phyloP scores from a whole-genome alignment of 2,329 filamentous ascomycete species.

The Penicillium sp. region DNA sequence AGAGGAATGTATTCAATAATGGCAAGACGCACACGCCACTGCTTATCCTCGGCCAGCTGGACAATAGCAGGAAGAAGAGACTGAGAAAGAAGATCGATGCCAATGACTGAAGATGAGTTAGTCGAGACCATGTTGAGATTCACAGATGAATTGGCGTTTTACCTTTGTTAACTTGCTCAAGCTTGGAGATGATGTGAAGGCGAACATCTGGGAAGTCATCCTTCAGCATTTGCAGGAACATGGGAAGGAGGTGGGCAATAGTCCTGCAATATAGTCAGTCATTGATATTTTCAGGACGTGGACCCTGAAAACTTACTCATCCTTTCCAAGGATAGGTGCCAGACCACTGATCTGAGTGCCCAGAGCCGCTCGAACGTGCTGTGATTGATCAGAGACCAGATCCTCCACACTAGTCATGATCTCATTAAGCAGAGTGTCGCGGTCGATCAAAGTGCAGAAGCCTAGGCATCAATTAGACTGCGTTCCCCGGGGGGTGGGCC shows the following conservation, averaged over 20 bases:
- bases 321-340: conserved; percentile 94
- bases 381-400: conserved; percentile 90
- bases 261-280: conserved; percentile 58
- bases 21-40: conserved; percentile 95
- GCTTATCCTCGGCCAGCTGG: conserved; percentile 96
- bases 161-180: conserved; percentile 97
- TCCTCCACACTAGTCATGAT: conserved; percentile 97
- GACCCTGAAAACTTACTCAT: conserved; percentile 67
- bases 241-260: conserved; percentile 91
- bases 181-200: conserved; percentile 99
- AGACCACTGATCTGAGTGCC: conserved; percentile 96
- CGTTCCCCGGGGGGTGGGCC: background rate
- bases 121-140: background rate
- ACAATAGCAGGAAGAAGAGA: conserved; percentile 96
- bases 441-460: conserved; percentile 88
- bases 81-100: conserved; percentile 93
- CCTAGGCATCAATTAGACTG: conserved; percentile 50
- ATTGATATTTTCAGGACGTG: conserved; percentile 1
- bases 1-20: conserved; percentile 99
- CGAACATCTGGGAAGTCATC: conserved; percentile 98
- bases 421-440: conserved; percentile 83
- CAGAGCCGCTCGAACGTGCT: conserved; percentile 92
- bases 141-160: conserved; percentile 15
- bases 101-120: conserved; percentile 66
- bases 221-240: conserved; percentile 99